Percentiles rank a stretch among this genome's conserved stretches.
Evolutionary conservation across 306 rosid species (phyloP).

Genomic region (Sophora flavescens): DNA sequence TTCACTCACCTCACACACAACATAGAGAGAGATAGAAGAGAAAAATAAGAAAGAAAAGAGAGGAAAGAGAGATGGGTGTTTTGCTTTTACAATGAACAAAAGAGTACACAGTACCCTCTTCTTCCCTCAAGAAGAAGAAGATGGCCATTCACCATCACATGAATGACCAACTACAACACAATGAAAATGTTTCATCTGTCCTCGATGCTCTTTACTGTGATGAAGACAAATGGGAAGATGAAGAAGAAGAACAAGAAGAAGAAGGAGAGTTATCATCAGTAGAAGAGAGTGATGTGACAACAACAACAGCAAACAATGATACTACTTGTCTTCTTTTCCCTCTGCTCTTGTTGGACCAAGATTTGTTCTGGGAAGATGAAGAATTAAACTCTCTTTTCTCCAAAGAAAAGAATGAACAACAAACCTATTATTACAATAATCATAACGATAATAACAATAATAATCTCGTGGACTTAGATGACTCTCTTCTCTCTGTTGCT

Average conservation of each 20-base stretch:
- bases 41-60: constrained; percentile 3
- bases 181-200: constrained; percentile 48
- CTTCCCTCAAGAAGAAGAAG: constrained; percentile 78
- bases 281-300: constrained; percentile 52
- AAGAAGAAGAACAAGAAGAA: constrained; percentile 52
- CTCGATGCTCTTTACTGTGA: constrained; percentile 82
- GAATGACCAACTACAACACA: constrained; percentile 41
- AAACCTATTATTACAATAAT: constrained; percentile 44
- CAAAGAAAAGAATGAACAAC: constrained; percentile 63
- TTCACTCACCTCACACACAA: constrained; percentile 23
- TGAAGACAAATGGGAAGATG: constrained; percentile 77
- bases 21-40: constrained; percentile 6
- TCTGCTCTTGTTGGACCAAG: constrained; percentile 63
- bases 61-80: constrained; percentile 49
- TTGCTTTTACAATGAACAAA: constrained; percentile 61
- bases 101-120: constrained; percentile 53
- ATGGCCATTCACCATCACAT: constrained; percentile 67
- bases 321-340: constrained; percentile 55
- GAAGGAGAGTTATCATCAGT: constrained; percentile 43
- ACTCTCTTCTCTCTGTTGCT: constrained; percentile 46
- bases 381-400: constrained; percentile 71
- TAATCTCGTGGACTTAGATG: constrained; percentile 17
- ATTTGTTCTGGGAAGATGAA: constrained; percentile 79
- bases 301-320: constrained; percentile 4
- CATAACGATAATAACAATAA: background rate